These are phyloP conservation scores for Rhynchospora pubera DNA, from an alignment of 176 grass and related monocot species.

Conservation along the genomic window DNA sequence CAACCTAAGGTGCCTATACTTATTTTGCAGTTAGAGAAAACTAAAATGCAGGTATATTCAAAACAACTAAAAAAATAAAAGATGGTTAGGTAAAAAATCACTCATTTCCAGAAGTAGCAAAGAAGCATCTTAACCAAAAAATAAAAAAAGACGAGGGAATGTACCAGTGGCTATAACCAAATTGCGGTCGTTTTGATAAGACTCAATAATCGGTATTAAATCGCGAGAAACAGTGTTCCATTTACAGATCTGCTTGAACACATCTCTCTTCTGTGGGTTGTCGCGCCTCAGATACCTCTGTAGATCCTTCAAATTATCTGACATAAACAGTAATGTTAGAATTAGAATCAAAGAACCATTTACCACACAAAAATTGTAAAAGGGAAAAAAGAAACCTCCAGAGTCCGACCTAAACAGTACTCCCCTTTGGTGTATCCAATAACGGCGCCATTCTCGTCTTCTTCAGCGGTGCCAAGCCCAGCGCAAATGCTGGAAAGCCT, in stretches of 20 bases:
- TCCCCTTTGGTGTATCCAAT: conserved; percentile 64
- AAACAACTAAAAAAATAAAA: no score
- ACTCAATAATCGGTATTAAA: conserved; percentile 78
- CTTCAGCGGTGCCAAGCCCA: conserved; percentile 32
- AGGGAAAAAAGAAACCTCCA: neutral
- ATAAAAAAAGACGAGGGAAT: neutral
- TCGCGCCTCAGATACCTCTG: conserved; percentile 77
- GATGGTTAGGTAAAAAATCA: no score
- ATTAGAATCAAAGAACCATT: neutral
- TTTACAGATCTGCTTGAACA: conserved; percentile 91
- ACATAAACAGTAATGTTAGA: no score
- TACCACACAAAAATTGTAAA: neutral
- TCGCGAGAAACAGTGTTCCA: conserved; percentile 66
- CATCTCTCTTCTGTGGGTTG: conserved; percentile 51
- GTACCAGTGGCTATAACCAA: conserved; percentile 59
- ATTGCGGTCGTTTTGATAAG: conserved; percentile 63
- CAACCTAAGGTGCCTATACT: neutral
- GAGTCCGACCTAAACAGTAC: conserved; percentile 48
- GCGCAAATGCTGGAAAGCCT: conserved; percentile 37
- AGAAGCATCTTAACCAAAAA: neutral
- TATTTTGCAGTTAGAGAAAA: neutral
- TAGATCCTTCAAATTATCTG: conserved; percentile 84
- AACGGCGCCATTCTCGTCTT: conserved; percentile 42
- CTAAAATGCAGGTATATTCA: no score
- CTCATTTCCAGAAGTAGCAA: neutral